A percentile compares a stretch with the other conserved stretches of the same genome.
Evolutionary conservation across 306 rosid genomes (phyloP).

Genomic region (Luffa aegyptiaca): DNA sequence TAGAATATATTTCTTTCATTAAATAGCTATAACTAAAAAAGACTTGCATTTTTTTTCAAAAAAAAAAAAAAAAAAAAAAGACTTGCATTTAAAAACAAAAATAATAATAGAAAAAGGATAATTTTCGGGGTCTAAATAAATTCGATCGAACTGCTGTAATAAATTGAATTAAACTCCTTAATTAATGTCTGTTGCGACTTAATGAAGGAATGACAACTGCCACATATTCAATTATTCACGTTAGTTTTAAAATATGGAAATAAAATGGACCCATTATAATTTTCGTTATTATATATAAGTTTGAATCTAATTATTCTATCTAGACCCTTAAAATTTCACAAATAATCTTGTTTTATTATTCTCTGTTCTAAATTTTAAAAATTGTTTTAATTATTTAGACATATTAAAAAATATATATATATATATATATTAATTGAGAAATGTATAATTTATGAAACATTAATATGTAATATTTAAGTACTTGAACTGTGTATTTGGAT

Average conservation of each 20-base stretch:
- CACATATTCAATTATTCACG: background rate
- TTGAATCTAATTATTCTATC: background rate
- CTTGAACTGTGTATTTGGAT: background rate
- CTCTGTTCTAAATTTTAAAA: no score
- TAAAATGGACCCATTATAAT: background rate
- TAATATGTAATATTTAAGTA: background rate
- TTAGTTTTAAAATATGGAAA: background rate
- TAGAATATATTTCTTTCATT: background rate
- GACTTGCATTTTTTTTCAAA: background rate
- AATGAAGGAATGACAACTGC: slow-evolving; percentile 1
- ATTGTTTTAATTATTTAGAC: background rate
- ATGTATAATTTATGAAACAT: no score
- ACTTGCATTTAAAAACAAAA: background rate
- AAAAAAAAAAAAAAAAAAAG: background rate
- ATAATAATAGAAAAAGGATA: background rate
- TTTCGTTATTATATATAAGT: background rate
- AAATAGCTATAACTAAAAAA: background rate
- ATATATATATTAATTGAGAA: background rate
- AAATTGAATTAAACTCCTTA: slow-evolving; percentile 1
- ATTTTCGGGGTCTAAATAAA: background rate
- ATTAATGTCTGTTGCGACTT: slow-evolving; percentile 7
- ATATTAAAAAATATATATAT: background rate
- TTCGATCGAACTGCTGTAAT: background rate
- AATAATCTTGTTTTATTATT: no score
- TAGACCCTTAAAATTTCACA: background rate